Base-by-base conservation (phyloP, 2,329 filamentous ascomycete species). In the Cercospora janseana region DNA sequence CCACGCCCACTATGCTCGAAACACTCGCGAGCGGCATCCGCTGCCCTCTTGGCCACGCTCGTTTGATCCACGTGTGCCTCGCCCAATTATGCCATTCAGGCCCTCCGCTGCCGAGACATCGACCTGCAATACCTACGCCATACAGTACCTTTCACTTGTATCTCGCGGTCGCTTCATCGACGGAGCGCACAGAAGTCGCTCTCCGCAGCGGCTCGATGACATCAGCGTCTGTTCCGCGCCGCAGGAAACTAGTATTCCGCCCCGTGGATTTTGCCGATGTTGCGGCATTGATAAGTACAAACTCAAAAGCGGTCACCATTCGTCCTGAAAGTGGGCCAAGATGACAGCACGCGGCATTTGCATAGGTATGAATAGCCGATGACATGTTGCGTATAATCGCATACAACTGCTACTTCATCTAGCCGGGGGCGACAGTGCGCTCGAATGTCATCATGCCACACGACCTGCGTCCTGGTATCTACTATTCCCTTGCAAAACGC, bases 391-490 rank as follows among this genome's bases (percentile, higher is more conserved):
- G n/a, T n/a, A n/a, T n/a, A n/a, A n/a, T n/a, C n/a, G n/a, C n/a
- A n/a, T n/a, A n/a, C n/a, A n/a, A n/a, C n/a, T n/a, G n/a, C n/a
- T n/a, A n/a, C n/a, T n/a, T n/a, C n/a, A n/a, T n/a, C n/a, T n/a
- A n/a, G n/a, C n/a, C n/a, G n/a, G n/a, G n/a, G n/a, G n/a, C n/a
- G n/a, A n/a, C n/a, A n/a, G n/a, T n/a, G n/a, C n/a, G n/a, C n/a
- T n/a, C n/a, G n/a, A 31, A 18, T 21, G 18, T 8, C 26, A 44
- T 44, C 2, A 31, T 24, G 28, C 41, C 27, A 15, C 38, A 24
- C 38, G 43, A 46, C 43, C 32, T 29, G 32, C 23, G 34, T 40
- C 24, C 20, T 47, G 44, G 44, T 47, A 47, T 47, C 44, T 47
- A 47, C 15, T 46, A 24, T 32, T 23, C 42, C 24, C 23, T 49